phyloP scores from a whole-genome alignment of 352 stramenopile species.

The Globisporangium viniferum region DNA sequence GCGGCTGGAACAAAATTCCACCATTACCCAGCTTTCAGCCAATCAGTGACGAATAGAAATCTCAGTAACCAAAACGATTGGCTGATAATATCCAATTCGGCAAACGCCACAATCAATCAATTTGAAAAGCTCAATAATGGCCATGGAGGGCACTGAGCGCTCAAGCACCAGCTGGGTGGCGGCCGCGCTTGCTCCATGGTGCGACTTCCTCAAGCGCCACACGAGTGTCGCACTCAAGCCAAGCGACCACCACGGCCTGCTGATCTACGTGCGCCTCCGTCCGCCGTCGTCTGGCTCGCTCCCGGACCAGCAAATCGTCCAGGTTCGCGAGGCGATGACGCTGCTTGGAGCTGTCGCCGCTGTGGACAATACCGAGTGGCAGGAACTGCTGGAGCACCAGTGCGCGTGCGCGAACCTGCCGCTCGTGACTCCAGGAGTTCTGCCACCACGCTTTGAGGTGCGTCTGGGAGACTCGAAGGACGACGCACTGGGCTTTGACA shows the following conservation, averaged over 20 bases:
- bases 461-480: constrained; percentile 9
- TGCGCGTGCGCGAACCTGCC: constrained; percentile 12
- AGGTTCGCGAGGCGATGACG: constrained; percentile 10
- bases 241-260: not conserved
- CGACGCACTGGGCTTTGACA: constrained; percentile 9
- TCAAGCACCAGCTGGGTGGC: not conserved
- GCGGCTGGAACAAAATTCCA: too few relatives aligned
- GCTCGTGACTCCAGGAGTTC: not conserved
- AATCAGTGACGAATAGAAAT: not conserved
- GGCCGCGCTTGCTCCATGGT: constrained; percentile 9
- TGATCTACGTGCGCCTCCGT: constrained; percentile 10
- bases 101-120: too few relatives aligned
- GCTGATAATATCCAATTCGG: not conserved
- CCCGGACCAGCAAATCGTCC: not conserved
- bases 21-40: too few relatives aligned
- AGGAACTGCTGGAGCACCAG: constrained; percentile 10
- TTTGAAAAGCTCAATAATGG: not conserved
- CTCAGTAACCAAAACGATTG: not conserved
- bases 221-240: not conserved
- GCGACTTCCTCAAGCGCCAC: constrained; percentile 10
- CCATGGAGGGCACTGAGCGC: not conserved
- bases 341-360: constrained; percentile 8
- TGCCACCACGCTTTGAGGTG: constrained; percentile 6
- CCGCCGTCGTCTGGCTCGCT: not conserved
- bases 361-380: constrained; percentile 11